Percentiles rank a stretch among this genome's conserved stretches.
Conservation (phyloP, 164 flowering plant genomes). For the Sextonia rubra region DNA sequence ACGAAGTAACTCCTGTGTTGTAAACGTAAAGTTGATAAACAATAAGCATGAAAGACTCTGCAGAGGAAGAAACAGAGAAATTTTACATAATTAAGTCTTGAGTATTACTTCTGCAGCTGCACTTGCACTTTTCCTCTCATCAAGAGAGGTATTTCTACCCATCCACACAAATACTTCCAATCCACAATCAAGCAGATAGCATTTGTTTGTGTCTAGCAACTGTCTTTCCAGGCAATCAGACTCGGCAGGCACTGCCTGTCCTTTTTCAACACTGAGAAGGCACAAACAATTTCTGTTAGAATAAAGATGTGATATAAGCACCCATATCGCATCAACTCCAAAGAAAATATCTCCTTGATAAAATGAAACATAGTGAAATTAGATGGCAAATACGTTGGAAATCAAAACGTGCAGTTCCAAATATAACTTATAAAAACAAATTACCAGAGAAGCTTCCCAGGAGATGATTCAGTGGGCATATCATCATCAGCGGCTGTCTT, state of each 20-base stretch:
- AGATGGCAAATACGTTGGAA: background rate
- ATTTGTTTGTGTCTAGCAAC: constrained; percentile 70
- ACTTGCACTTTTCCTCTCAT: constrained; percentile 83
- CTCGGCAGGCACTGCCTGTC: constrained; percentile 50
- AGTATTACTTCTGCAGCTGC: constrained; percentile 73
- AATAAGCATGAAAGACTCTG: constrained; percentile 5
- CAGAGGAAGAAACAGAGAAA: background rate
- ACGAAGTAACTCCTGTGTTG: constrained; percentile 60
- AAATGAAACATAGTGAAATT: background rate
- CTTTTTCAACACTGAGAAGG: constrained; percentile 65
- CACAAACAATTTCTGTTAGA: constrained; percentile 18
- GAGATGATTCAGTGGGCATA: constrained; percentile 30
- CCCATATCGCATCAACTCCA: background rate
- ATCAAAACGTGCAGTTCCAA: background rate
- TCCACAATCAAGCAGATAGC: constrained; percentile 91
- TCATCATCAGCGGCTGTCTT: constrained; percentile 60
- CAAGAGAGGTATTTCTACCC: constrained; percentile 93
- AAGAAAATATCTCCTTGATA: background rate
- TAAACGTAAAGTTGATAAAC: constrained; percentile 9
- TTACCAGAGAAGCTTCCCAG: constrained; percentile 61
- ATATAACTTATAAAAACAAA: background rate
- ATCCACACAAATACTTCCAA: constrained; percentile 88
- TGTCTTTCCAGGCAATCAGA: constrained; percentile 71
- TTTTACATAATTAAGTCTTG: background rate
- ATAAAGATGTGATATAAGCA: constrained; percentile 3